A percentile compares a stretch with the other conserved stretches of the same genome.
Conservation (phyloP, 345 rosid species). For the Salix suchowensis region DNA sequence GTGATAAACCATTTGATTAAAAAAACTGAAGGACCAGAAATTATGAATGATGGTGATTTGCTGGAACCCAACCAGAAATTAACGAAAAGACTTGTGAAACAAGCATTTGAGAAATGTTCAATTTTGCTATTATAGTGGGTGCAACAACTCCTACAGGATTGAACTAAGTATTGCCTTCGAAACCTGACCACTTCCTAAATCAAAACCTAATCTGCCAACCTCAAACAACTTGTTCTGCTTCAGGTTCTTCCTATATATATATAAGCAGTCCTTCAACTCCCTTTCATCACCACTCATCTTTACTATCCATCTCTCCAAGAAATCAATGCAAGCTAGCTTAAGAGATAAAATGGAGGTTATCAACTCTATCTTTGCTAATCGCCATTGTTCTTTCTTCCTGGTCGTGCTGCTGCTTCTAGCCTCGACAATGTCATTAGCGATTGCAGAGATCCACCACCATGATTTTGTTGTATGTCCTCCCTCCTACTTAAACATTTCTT, state of each 20-base stretch:
- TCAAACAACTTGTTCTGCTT: constrained; percentile 19
- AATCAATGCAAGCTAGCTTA: not conserved
- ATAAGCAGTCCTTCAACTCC: constrained; percentile 13
- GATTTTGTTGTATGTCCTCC: constrained; percentile 63
- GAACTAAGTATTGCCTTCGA: constrained; percentile 22
- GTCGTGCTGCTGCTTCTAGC: constrained; percentile 42
- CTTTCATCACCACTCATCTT: constrained; percentile 4
- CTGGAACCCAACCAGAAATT: constrained; percentile 9
- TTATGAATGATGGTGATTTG: constrained; percentile 5
- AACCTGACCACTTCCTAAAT: constrained; percentile 22
- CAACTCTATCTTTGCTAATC: not conserved
- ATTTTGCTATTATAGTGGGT: constrained; percentile 45
- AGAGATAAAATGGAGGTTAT: constrained; percentile 15
- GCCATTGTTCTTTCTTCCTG: constrained; percentile 12
- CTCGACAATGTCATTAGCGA: constrained; percentile 29
- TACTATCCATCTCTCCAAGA: not conserved
- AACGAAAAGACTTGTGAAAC: constrained; percentile 31
- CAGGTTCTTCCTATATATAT: constrained; percentile 37
- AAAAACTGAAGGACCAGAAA: not conserved
- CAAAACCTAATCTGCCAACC: constrained; percentile 72
- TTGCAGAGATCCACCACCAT: constrained; percentile 55
- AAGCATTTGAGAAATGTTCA: constrained; percentile 29
- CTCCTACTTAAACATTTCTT: not conserved
- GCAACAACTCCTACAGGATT: constrained; percentile 49
- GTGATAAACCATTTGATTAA: not conserved